These are phyloP conservation scores for Diaporthe caulivora DNA, from an alignment of 2,329 filamentous ascomycete species.

Conservation along the genomic window DNA sequence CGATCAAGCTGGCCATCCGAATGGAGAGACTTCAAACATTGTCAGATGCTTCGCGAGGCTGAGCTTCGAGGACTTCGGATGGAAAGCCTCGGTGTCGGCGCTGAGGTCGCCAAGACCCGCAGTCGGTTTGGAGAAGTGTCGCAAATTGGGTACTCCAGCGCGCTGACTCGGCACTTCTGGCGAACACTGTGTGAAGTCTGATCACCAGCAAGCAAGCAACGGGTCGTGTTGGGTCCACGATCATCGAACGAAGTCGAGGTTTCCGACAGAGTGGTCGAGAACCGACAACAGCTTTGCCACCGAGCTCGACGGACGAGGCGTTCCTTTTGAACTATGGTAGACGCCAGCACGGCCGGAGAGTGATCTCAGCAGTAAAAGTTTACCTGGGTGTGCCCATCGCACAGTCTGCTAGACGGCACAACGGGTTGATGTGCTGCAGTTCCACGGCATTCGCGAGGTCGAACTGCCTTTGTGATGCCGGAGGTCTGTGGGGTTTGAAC, in stretches of 20 bases:
- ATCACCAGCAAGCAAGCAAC: conserved; percentile 13
- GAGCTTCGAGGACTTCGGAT: conserved; percentile 4
- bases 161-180: conserved; percentile 34
- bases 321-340: background rate
- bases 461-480: background rate
- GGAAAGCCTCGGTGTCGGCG: conserved; percentile 4
- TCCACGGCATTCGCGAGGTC: conserved; percentile 9
- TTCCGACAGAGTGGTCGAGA: background rate
- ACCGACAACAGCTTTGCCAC: conserved; percentile 5
- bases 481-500: conserved; percentile 34
- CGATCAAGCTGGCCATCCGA: conserved; percentile 14
- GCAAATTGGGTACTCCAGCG: conserved; percentile 22
- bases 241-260: conserved; percentile 5
- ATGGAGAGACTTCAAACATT: conserved; percentile 11
- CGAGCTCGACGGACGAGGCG: background rate
- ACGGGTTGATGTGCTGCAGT: background rate
- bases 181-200: conserved; percentile 30
- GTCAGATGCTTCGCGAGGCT: conserved; percentile 27
- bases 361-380: too few species aligned
- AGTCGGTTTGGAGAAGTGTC: conserved; percentile 34
- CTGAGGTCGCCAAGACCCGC: conserved; percentile 27
- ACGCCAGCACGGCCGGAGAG: background rate
- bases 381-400: background rate
- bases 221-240: conserved; percentile 4
- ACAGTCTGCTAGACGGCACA: background rate